Base-by-base conservation (phyloP, 306 rosid species). In the Rubus idaeus region DNA sequence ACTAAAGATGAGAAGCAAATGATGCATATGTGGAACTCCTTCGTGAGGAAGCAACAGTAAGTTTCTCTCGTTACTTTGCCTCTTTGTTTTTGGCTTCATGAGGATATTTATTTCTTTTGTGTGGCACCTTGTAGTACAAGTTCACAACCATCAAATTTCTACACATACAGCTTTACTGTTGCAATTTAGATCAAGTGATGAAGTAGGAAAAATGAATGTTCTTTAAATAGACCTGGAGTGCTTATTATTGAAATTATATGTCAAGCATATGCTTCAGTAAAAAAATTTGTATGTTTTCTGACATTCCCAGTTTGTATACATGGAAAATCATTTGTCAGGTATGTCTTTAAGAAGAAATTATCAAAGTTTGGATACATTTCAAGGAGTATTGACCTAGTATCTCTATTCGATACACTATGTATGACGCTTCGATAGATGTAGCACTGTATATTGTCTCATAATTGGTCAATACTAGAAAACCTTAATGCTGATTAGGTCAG, bases 11-110 rank as follows among this genome's bases (percentile, higher is more conserved):
- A 86, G 88, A 92, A 90, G 90, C 81, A 77, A 70, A 82, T 95
- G 84, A 75, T 89, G 88, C 81, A 78, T 50, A 87, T 92, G 94
- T 95, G 99, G 97, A 89, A 86, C 79, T 77, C 88, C 18, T 95
- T 95, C 42, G 80, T 83, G 63, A 82, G 91, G 83, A 90, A 81
- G 87, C 97, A 95, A 82, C 83, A 86, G 99, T 84, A 86, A 76
- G 40, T 46, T 37, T 51, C 61, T 72, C 37, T 76, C 73, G 73
- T 56, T 35, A 52, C 70, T 78, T 77, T 41, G 71, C 51, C 63
- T 50, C 37, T 26, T 45, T 20, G 21, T 76, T 26, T 26, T 23
- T 9, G 10, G 30, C 68, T 61, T 47, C 16, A 30, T 30, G 21
- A 50, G 30, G 57, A 26, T 62, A 44, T 5, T 58, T 74, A 41